Conservation (phyloP, 23 red algal genomes). For the Chondrus crispus region DNA sequence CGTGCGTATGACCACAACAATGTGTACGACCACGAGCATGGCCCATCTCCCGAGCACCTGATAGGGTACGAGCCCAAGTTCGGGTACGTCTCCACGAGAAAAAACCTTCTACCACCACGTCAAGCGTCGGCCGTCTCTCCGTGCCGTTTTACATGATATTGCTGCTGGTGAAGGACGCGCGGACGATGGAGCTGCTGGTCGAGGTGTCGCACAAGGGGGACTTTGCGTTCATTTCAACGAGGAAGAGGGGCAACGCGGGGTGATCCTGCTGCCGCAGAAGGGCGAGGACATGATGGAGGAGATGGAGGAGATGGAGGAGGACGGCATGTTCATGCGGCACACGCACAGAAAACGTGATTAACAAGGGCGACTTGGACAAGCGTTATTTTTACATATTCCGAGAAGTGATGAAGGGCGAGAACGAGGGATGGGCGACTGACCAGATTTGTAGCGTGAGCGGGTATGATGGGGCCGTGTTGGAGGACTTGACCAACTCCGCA, state of each 20-base stretch:
- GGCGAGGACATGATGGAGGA: background rate
- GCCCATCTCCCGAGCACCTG: background rate
- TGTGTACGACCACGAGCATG: constrained; percentile 64
- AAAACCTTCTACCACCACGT: constrained; percentile 28
- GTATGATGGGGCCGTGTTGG: background rate
- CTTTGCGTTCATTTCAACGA: constrained; percentile 31
- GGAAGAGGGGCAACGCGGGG: background rate
- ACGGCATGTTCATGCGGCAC: background rate
- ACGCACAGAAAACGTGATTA: constrained; percentile 34
- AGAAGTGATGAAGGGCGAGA: background rate
- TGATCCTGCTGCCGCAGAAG: background rate
- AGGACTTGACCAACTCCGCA: constrained; percentile 28
- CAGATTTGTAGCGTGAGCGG: constrained; percentile 1
- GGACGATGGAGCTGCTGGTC: constrained; percentile 20
- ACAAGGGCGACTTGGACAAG: constrained; percentile 4
- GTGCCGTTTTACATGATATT: constrained; percentile 9
- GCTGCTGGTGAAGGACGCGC: background rate
- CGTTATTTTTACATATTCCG: background rate
- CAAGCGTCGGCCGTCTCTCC: constrained; percentile 5
- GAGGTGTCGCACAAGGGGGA: constrained; percentile 47
- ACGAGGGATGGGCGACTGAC: constrained; percentile 42
- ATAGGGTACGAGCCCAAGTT: constrained; percentile 45
- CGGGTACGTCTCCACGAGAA: constrained; percentile 57
- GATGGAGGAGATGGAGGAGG: background rate
- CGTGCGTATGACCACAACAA: background rate